Base-by-base conservation (phyloP, 2,329 filamentous ascomycete genomes). In the Karstenula rhodostoma region DNA sequence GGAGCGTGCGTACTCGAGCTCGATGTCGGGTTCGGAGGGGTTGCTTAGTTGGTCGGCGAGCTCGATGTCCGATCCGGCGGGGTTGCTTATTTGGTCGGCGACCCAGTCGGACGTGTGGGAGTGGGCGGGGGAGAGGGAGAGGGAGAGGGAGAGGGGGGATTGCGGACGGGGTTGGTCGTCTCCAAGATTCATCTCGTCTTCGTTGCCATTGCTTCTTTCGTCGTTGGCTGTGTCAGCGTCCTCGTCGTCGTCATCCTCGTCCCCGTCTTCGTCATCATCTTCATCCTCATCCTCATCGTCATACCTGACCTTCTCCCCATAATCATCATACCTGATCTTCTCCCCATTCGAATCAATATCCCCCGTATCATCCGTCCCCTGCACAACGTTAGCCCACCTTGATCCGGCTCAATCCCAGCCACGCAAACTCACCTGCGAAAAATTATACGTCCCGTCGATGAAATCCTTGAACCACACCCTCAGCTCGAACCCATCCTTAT, bases 401-500 rank as follows among this genome's bases (percentile, higher is more conserved):
- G 27, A 29, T 19, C 15, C 13, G 32, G 32, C 35, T 40, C 17
- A 19, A 3, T 19, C 15, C 35, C 12, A 37, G 35, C 5, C 17
- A 19, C 4, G 6, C 10, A 32, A 9, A 15, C 27, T 50, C 5
- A 3, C 47, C 25, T 50, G 47, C 17, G 47, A 50, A 25, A 50
- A 50, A 6, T 17, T 2, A 32, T 50, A 32, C 9, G 47, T 50
- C 12, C 47, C 47, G 17, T 50, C 47, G n/a, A 50, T 50, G 15
- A 50, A 50, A 33, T 29, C 47, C 15, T 50, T 50, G 47, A 33
- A 50, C 47, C 47, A 50, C 5, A 50, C 47, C 19, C 15, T 50
- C 3, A 50, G 32, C 25, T 12, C 12, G 17, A 50, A 32, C 9
- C 32, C 47, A 5, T 19, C 27, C n/a, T 29, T 50, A 4, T 32